Evolutionary conservation across 2,329 filamentous ascomycete species (phyloP).

Genomic region (Polychaeton citri): DNA sequence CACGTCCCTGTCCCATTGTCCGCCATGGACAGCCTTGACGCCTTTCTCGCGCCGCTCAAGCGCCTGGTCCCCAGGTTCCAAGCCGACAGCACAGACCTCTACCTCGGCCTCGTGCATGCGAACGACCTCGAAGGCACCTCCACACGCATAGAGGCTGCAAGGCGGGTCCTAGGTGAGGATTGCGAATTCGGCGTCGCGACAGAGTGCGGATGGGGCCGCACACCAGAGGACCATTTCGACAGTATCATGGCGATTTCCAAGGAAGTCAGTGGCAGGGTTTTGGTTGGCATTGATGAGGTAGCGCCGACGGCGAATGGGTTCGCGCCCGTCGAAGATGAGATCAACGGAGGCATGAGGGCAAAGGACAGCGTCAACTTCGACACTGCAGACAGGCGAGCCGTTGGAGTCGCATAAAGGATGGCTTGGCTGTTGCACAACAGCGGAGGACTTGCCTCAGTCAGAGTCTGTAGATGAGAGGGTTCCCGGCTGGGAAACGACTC

Average conservation of each 20-base stretch:
- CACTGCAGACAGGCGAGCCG: too few species aligned
- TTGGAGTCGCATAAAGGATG: too few species aligned
- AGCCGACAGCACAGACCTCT: slow-evolving; percentile 22
- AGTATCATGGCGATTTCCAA: slow-evolving; percentile 11
- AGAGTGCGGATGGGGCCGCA: slow-evolving; percentile 30
- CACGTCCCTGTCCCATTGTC: slow-evolving; percentile 32
- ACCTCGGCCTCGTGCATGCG: slow-evolving; percentile 29
- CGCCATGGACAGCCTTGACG: slow-evolving; percentile 20
- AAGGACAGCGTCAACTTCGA: too few species aligned
- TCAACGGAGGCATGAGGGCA: too few species aligned
- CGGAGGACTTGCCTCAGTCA: too few species aligned
- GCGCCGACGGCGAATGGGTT: too few species aligned
- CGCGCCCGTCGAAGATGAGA: too few species aligned
- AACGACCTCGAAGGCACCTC: slow-evolving; percentile 26
- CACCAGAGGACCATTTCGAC: slow-evolving; percentile 17
- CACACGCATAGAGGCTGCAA: slow-evolving; percentile 25
- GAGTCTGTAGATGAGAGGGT: too few species aligned
- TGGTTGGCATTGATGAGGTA: too few species aligned
- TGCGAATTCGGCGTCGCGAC: slow-evolving; percentile 27
- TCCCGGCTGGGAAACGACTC: too few species aligned
- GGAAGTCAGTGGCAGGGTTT: slow-evolving; percentile 7
- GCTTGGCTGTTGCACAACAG: too few species aligned
- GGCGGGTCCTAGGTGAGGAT: slow-evolving; percentile 12
- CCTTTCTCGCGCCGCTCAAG: slow-evolving; percentile 27
- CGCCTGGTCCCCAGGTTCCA: slow-evolving; percentile 16